These are phyloP conservation scores for Fusarium aywerte DNA, from an alignment of 2,329 filamentous ascomycete species.

Conservation along the genomic window DNA sequence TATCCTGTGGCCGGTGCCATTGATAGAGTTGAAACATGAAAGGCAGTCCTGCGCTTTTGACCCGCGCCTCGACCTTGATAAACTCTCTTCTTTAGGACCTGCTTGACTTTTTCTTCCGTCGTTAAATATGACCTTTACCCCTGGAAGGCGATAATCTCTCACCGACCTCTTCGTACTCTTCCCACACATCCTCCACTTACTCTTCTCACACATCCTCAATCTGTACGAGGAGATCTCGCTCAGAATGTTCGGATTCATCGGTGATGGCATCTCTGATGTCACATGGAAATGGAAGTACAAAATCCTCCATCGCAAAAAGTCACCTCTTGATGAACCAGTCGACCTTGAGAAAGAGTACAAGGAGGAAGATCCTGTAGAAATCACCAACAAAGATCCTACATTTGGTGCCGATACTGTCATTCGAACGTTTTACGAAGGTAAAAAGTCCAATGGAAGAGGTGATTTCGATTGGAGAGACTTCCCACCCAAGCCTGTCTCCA, in stretches of 20 bases:
- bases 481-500: conserved; percentile 57
- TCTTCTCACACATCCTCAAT: neutral
- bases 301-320: conserved; percentile 39
- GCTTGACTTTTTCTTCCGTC: neutral
- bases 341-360: conserved; percentile 33
- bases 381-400: conserved; percentile 38
- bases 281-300: conserved; percentile 51
- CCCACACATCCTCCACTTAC: neutral
- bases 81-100: conserved; percentile 9
- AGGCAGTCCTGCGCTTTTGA: neutral
- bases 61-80: neutral
- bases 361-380: conserved; percentile 21
- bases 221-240: neutral
- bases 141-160: neutral
- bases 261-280: conserved; percentile 44
- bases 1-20: neutral
- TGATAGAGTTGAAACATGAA: neutral
- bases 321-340: conserved; percentile 30
- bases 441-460: conserved; percentile 27
- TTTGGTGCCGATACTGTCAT: conserved; percentile 48
- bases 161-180: neutral
- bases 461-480: conserved; percentile 54
- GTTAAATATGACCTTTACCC: conserved; percentile 5
- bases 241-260: conserved; percentile 27
- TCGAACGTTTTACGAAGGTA: conserved; percentile 56